Percentiles rank a stretch among this genome's conserved stretches.
These are phyloP conservation scores for Cytidiella melzeri DNA, from an alignment of 768 basidiomycete species.

Conservation along the genomic window DNA sequence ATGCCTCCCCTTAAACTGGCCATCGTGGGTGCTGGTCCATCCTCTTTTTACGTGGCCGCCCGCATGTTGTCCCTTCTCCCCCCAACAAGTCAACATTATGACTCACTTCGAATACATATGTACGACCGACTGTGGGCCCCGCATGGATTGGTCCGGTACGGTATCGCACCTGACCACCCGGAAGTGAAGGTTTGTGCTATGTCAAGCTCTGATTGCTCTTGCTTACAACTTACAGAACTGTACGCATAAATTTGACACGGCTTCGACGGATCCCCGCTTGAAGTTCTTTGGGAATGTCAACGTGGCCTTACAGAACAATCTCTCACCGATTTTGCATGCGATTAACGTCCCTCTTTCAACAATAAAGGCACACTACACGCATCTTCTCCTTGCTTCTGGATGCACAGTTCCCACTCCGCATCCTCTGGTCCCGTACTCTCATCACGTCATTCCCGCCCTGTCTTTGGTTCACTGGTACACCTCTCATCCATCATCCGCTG, in stretches of 20 bases:
- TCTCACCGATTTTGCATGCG: constrained; percentile 43
- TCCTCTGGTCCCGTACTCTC: constrained; percentile 42
- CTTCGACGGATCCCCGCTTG: constrained; percentile 75
- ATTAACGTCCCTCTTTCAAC: constrained; percentile 53
- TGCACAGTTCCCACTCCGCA: constrained; percentile 64
- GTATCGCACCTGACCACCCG: constrained; percentile 97
- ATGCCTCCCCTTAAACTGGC: constrained; percentile 55
- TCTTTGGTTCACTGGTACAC: constrained; percentile 96
- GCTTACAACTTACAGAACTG: constrained; percentile 63
- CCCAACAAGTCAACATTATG: constrained; percentile 27
- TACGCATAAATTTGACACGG: constrained; percentile 87
- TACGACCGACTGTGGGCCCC: constrained; percentile 93
- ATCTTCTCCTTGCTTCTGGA: constrained; percentile 83
- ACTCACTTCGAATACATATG: constrained; percentile 62
- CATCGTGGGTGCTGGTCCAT: constrained; percentile 90
- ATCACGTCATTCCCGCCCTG: constrained; percentile 63
- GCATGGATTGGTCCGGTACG: constrained; percentile 91
- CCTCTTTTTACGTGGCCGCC: constrained; percentile 93
- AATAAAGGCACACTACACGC: constrained; percentile 70
- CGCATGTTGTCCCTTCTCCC: constrained; percentile 67
- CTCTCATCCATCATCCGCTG: constrained; percentile 66
- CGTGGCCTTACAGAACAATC: constrained; percentile 26
- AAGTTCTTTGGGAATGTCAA: constrained; percentile 91
- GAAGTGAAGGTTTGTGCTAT: constrained; percentile 77
- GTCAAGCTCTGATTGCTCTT: background rate